Evolutionary conservation across 768 basidiomycete species (phyloP), one percentile per base, ranked within the genome.

Genomic region (Suillus decipiens): DNA sequence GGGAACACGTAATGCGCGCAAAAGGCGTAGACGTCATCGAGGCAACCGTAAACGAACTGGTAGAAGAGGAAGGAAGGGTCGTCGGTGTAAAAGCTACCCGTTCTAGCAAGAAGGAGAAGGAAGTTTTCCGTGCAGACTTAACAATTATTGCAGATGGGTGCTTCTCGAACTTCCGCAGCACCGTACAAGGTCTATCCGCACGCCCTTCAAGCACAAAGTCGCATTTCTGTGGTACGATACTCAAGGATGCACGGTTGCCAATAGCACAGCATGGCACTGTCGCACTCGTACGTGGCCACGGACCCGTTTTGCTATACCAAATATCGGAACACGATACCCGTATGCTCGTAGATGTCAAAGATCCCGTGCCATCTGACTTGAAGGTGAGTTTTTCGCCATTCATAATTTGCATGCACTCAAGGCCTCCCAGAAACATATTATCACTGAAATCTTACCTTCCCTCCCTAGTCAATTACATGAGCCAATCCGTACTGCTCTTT

Each of bases 131-230:
- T 63, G 95, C 92, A 0, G 87, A 90, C 66, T 75, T 99, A 58
- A 92, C 94, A 51, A 78, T 99, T 72, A 78, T 98, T 63, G 95
- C 96, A 5, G 96, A 99, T 72, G 96, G 96, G 0, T 97, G 94
- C 75, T 93, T 93, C 77, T 96, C 93, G 5, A 97, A 96, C 71
- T 96, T 99, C 81, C 83, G 96, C 57, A 81, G 76, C 12, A 64
- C 79, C 1, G 86, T 94, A n/a, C 82, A 89, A 82, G 85, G 85
- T 60, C 69, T 73, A 45, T 72, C 80, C 19, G 76, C 78, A 34
- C 54, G 66, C 53, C 87, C 86, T 70, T 80, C 88, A 1, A 72
- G 77, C 5, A 86, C 87, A 24, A 86, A 84, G 64, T 89, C 89
- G 59, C 85, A 95, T 75, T 99, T 98, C 71, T 82, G 95, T 64